A percentile compares a stretch with the other conserved stretches of the same genome.
phyloP scores from a whole-genome alignment of 83 land plant genomes.

The Larix sibirica region DNA sequence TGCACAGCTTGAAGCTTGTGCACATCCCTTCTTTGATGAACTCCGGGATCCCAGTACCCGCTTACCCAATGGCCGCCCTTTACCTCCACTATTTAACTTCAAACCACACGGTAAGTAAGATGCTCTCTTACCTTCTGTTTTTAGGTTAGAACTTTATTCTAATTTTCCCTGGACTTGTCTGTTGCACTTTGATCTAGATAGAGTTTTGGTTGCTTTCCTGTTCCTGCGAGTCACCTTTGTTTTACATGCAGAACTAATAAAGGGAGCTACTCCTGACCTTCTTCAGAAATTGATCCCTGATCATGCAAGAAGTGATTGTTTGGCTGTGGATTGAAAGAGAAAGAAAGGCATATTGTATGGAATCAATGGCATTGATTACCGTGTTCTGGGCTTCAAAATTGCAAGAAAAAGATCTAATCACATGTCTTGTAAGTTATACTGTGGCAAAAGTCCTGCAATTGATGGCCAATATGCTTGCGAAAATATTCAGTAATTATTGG shows the following conservation, averaged over 20 bases:
- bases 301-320: conserved; percentile 2
- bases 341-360: too few relatives aligned
- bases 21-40: conserved; percentile 62
- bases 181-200: too few relatives aligned
- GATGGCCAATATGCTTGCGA: too few relatives aligned
- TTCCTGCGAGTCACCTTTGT: too few relatives aligned
- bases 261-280: conserved; percentile 2
- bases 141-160: background rate
- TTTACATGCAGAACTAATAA: conserved; percentile 12
- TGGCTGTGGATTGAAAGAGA: too few relatives aligned
- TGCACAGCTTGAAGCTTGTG: conserved; percentile 50
- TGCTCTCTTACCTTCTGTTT: background rate
- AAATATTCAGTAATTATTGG: too few relatives aligned
- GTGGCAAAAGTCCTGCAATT: too few relatives aligned
- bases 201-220: too few relatives aligned
- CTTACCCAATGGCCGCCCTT: conserved; percentile 60
- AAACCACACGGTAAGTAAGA: conserved; percentile 39
- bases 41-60: conserved; percentile 50
- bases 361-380: too few relatives aligned
- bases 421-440: too few relatives aligned
- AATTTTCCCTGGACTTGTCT: background rate
- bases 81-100: conserved; percentile 68
- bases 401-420: too few relatives aligned
- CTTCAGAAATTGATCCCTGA: conserved; percentile 4
- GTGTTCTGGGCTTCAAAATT: too few relatives aligned